phyloP scores from a whole-genome alignment of 1,139 yeast genomes.

The Meyerozyma guilliermondii region DNA sequence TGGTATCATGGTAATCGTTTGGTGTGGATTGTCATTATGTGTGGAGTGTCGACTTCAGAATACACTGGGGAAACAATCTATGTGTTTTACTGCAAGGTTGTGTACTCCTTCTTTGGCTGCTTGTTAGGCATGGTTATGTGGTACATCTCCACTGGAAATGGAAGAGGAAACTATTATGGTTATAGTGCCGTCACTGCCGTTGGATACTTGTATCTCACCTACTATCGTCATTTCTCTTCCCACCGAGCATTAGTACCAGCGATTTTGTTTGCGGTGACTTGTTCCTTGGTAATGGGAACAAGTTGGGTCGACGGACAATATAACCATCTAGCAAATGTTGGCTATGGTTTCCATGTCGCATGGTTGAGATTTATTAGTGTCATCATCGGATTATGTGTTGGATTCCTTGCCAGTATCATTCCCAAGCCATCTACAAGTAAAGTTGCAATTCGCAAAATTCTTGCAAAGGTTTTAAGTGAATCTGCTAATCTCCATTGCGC shows the following conservation, averaged over 20 bases:
- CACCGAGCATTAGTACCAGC: conserved; percentile 27
- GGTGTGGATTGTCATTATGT: conserved; percentile 33
- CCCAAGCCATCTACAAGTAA: conserved; percentile 31
- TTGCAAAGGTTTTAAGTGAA: conserved; percentile 21
- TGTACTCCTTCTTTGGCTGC: conserved; percentile 28
- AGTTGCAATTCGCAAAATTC: conserved; percentile 20
- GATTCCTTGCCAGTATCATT: conserved; percentile 25
- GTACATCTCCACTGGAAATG: conserved; percentile 31
- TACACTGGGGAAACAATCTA: conserved; percentile 32
- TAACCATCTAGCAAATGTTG: conserved; percentile 18
- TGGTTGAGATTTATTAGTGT: conserved; percentile 25
- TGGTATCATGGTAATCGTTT: conserved; percentile 27
- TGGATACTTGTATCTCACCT: conserved; percentile 19
- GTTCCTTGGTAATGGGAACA: conserved; percentile 31
- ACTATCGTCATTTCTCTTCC: conserved; percentile 29
- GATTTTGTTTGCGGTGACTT: conserved; percentile 25
- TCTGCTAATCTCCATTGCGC: conserved; percentile 28
- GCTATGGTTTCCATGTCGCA: conserved; percentile 26
- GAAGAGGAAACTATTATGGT: conserved; percentile 28
- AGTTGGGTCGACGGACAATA: conserved; percentile 26
- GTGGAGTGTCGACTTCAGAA: conserved; percentile 28
- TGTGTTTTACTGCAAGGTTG: conserved; percentile 21
- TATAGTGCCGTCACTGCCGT: conserved; percentile 27
- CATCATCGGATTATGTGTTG: conserved; percentile 25
- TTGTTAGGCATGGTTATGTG: conserved; percentile 30